A percentile compares a stretch with the other conserved stretches of the same genome.
phyloP scores from a whole-genome alignment of 371 early-diverging fungal genomes.

The Mucor racemosus region DNA sequence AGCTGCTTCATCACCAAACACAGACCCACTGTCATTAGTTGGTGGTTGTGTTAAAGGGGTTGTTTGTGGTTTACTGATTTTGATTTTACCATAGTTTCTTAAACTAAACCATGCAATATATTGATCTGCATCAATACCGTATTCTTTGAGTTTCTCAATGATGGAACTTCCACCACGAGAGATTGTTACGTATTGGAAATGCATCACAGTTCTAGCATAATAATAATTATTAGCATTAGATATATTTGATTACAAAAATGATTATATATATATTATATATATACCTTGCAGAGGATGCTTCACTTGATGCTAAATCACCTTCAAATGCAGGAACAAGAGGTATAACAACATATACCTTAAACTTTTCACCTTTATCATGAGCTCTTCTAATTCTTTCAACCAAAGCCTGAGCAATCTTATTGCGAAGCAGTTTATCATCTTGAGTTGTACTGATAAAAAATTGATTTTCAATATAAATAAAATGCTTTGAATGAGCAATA shows the following conservation, averaged over 20 bases:
- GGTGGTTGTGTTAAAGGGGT: background rate
- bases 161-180: constrained; percentile 79
- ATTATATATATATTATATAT: background rate
- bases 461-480: constrained; percentile 46
- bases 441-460: constrained; percentile 74
- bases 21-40: constrained; percentile 18
- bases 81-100: constrained; percentile 71
- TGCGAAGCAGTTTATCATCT: constrained; percentile 50
- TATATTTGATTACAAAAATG: background rate
- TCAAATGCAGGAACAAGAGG: constrained; percentile 93
- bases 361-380: constrained; percentile 65
- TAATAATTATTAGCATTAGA: background rate
- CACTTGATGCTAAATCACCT: constrained; percentile 75
- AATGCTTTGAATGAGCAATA: constrained; percentile 82
- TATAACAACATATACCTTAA: constrained; percentile 85
- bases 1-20: constrained; percentile 17
- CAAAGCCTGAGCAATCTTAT: constrained; percentile 64
- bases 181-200: constrained; percentile 86
- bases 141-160: constrained; percentile 59
- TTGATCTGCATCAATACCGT: constrained; percentile 72
- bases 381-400: constrained; percentile 83
- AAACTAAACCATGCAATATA: constrained; percentile 84
- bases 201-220: constrained; percentile 64
- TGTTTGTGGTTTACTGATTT: constrained; percentile 1
- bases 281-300: constrained; percentile 73